These are phyloP conservation scores for Hypoxylon fuscum DNA, from an alignment of 495 filamentous ascomycete species.

Conservation along the genomic window DNA sequence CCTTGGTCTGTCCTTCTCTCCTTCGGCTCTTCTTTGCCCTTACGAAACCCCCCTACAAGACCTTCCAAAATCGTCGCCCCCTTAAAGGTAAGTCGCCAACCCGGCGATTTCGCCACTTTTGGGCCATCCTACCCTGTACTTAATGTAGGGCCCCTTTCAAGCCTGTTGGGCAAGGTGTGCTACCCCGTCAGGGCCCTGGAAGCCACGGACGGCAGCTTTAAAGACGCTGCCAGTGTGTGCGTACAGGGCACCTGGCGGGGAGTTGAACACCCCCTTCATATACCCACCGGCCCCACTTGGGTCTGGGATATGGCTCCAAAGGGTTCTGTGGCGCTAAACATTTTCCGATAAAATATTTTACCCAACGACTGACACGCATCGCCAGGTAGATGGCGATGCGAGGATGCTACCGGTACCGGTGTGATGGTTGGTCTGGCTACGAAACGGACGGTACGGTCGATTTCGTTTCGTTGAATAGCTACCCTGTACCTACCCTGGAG, in stretches of 20 bases:
- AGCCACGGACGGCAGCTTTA: too few relatives aligned
- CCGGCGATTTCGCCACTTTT: background rate
- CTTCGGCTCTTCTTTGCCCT: background rate
- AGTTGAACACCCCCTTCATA: conserved; percentile 10
- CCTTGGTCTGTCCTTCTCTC: too few relatives aligned
- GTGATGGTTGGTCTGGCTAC: background rate
- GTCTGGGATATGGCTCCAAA: background rate
- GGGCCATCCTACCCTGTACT: background rate
- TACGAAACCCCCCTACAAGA: background rate
- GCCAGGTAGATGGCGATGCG: too few relatives aligned
- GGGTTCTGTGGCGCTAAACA: background rate
- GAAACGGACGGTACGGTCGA: too few relatives aligned
- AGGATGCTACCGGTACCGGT: too few relatives aligned
- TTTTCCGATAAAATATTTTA: conserved; percentile 14
- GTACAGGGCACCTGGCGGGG: background rate
- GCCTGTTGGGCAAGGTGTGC: background rate
- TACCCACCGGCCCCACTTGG: conserved; percentile 14
- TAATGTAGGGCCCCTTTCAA: background rate
- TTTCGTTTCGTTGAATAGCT: background rate
- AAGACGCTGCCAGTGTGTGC: background rate
- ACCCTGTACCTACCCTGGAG: background rate
- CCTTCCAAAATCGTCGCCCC: background rate
- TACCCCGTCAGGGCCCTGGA: too few relatives aligned
- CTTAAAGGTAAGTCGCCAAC: background rate
- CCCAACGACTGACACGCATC: too few relatives aligned